phyloP scores from a whole-genome alignment of 768 basidiomycete species.

The Amyloporia xantha region DNA sequence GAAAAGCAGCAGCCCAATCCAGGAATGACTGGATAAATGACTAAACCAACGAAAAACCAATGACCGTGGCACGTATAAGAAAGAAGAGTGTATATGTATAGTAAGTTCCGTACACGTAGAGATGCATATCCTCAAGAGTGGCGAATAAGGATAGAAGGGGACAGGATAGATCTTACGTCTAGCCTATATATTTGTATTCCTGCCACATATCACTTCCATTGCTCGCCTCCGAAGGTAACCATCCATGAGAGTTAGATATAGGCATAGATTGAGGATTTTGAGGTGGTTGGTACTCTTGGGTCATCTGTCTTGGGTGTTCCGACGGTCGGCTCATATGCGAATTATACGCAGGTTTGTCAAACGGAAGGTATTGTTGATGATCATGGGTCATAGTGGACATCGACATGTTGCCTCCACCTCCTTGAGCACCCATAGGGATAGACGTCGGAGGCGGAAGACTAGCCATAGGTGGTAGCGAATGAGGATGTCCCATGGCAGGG shows the following conservation, averaged over 20 bases:
- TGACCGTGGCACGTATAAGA: no score
- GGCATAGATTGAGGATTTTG: slow-evolving; percentile 6
- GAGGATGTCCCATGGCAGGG: slow-evolving; percentile 4
- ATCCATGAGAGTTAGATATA: neutral
- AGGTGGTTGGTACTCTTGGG: slow-evolving; percentile 12
- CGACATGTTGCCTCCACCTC: slow-evolving; percentile 2
- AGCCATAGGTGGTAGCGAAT: slow-evolving; percentile 5
- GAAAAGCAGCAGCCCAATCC: no score
- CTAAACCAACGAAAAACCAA: no score
- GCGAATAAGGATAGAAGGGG: neutral
- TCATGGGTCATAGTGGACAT: slow-evolving; percentile 8
- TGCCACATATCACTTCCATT: neutral
- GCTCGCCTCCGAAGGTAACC: neutral
- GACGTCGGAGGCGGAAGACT: slow-evolving; percentile 1
- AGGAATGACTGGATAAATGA: no score
- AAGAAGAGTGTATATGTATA: no score
- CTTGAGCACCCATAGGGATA: slow-evolving; percentile 4
- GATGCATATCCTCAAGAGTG: neutral
- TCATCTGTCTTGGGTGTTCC: slow-evolving; percentile 5
- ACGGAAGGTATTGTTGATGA: slow-evolving; percentile 3
- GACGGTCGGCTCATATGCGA: slow-evolving; percentile 7
- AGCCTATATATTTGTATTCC: slow-evolving; percentile 5
- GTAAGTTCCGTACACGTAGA: neutral
- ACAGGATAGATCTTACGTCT: neutral
- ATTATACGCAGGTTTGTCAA: slow-evolving; percentile 4